Percentiles rank a stretch among this genome's conserved stretches.
These are phyloP conservation scores for Phaeosphaeria sp. DNA, from an alignment of 2,329 filamentous ascomycete genomes.

Conservation along the genomic window DNA sequence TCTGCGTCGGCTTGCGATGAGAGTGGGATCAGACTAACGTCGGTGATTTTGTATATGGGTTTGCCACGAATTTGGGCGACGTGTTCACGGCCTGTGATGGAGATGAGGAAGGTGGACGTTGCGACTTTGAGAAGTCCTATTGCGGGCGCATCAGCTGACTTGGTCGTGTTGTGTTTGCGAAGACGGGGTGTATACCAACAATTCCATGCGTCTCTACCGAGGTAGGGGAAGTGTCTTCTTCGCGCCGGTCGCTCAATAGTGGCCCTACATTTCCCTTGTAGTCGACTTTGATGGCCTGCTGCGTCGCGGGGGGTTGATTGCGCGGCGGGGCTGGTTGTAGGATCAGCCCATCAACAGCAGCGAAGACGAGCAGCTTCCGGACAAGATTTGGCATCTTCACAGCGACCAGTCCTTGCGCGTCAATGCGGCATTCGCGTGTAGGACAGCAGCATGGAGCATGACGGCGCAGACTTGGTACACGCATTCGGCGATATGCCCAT, in stretches of 20 bases:
- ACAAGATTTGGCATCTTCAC: constrained; percentile 74
- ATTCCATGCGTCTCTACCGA: constrained; percentile 59
- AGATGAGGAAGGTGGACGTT: constrained; percentile 80
- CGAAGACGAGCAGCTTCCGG: constrained; percentile 80
- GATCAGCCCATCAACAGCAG: constrained; percentile 81
- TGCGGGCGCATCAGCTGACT: background rate
- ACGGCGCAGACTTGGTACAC: background rate
- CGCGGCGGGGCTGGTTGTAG: constrained; percentile 72
- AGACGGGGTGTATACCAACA: constrained; percentile 56
- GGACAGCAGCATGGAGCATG: background rate
- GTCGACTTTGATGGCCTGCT: constrained; percentile 70
- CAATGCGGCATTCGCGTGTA: constrained; percentile 3
- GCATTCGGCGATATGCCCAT: background rate
- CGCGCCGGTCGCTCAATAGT: constrained; percentile 49
- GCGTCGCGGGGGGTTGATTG: constrained; percentile 59
- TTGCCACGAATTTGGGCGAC: constrained; percentile 85
- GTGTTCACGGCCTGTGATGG: constrained; percentile 84
- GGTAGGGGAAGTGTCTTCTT: constrained; percentile 45
- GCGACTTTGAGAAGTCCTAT: constrained; percentile 84
- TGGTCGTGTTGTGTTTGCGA: background rate
- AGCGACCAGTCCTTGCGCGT: constrained; percentile 2
- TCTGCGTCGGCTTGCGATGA: constrained; percentile 76
- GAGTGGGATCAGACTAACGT: constrained; percentile 89
- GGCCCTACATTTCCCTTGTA: constrained; percentile 68
- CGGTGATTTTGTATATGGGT: constrained; percentile 85